Percentiles rank a stretch among this genome's conserved stretches.
Conservation (phyloP, 2,329 filamentous ascomycete species). For the Didymella keratinophila region DNA sequence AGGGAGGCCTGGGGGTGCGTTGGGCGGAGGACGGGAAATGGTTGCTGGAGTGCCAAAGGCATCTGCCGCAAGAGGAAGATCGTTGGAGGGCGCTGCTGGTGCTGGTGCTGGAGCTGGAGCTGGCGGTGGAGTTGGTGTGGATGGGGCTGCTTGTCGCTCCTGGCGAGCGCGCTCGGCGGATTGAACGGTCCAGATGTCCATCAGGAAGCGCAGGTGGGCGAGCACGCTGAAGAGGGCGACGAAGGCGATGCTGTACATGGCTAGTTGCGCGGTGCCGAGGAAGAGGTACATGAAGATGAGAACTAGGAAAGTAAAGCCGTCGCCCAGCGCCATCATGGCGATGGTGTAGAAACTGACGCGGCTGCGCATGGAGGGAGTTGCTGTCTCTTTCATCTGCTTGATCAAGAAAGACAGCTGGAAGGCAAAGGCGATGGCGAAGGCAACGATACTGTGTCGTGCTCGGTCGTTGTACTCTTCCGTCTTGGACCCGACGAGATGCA, state of each 20-base stretch:
- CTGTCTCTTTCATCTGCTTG: conserved; percentile 69
- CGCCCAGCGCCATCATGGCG: conserved; percentile 67
- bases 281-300: conserved; percentile 62
- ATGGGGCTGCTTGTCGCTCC: conserved; percentile 54
- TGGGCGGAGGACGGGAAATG: conserved; percentile 23
- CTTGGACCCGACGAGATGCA: conserved; percentile 66
- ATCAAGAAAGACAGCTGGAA: conserved; percentile 65
- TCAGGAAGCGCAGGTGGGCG: conserved; percentile 70
- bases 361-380: conserved; percentile 69
- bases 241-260: conserved; percentile 65
- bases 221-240: conserved; percentile 67
- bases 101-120: conserved; percentile 21
- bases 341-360: conserved; percentile 71
- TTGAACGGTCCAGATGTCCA: conserved; percentile 73
- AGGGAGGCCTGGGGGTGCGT: conserved; percentile 50
- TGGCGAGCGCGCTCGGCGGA: conserved; percentile 57
- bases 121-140: conserved; percentile 32
- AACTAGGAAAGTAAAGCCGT: conserved; percentile 66
- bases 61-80: conserved; percentile 18
- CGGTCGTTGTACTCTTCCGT: conserved; percentile 62
- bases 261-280: conserved; percentile 62
- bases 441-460: conserved; percentile 61
- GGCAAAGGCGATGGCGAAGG: conserved; percentile 59
- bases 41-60: conserved; percentile 14
- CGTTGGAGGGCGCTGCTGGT: conserved; percentile 13